phyloP scores from a whole-genome alignment of 805 yeast genomes.

The Yamadazyma kitorensis region DNA sequence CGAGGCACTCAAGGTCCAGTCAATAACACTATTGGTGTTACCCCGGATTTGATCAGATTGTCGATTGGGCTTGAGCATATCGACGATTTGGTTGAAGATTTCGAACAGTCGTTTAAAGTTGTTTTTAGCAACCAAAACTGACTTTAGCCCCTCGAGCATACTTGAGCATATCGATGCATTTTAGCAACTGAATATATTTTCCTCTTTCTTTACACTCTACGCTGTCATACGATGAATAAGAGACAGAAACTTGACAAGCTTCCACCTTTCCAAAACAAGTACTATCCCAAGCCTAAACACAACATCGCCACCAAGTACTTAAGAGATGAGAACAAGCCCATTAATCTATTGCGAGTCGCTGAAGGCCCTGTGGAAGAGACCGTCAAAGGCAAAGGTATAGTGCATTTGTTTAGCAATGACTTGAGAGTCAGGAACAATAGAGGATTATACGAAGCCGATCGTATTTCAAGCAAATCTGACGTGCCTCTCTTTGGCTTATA shows the following conservation, averaged over 20 bases:
- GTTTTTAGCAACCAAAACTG: too few species aligned
- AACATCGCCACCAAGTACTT: slow-evolving; percentile 18
- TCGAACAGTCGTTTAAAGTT: slow-evolving; percentile 56
- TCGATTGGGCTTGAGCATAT: slow-evolving; percentile 85
- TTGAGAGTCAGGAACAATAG: slow-evolving; percentile 44
- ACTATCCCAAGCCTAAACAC: slow-evolving; percentile 13
- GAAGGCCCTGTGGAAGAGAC: not conserved
- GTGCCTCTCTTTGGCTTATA: slow-evolving; percentile 41
- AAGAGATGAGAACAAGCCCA: slow-evolving; percentile 30
- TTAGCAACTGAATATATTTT: too few species aligned
- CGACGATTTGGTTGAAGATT: slow-evolving; percentile 69
- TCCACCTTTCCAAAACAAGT: slow-evolving; percentile 10
- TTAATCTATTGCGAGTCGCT: slow-evolving; percentile 14
- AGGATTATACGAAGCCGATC: slow-evolving; percentile 35
- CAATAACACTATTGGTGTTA: slow-evolving; percentile 76
- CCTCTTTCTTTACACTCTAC: too few species aligned
- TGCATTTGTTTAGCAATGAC: slow-evolving; percentile 50
- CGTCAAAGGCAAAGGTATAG: slow-evolving; percentile 21
- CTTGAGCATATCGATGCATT: too few species aligned
- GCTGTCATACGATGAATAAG: slow-evolving; percentile 12
- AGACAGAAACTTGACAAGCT: slow-evolving; percentile 8
- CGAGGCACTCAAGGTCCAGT: slow-evolving; percentile 79
- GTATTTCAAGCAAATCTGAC: slow-evolving; percentile 23
- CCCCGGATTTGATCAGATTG: slow-evolving; percentile 73
- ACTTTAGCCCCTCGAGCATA: too few species aligned